Base-by-base conservation (phyloP, 331 rosid species). In the Saraca asoca region DNA sequence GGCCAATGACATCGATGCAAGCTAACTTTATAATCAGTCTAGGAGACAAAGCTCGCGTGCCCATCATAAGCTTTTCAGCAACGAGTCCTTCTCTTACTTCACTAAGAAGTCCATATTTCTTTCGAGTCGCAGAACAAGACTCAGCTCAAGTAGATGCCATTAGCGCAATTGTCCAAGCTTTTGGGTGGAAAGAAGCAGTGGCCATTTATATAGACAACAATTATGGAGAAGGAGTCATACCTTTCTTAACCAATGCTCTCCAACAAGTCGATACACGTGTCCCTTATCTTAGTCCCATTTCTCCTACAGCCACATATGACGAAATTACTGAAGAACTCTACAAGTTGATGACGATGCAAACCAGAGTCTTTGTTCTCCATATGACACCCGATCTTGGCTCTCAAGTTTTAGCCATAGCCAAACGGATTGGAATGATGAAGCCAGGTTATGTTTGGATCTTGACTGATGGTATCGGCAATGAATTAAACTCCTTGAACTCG, bases 401-500 rank as follows among this genome's bases (percentile, higher is more conserved):
- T 64, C 62, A 74, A 0, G 11, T 85, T 7, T 83, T 88, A 3
- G 7, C 62, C 33, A 69, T 72, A 10, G 85, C 91, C 5, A 68
- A 16, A 5, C 43, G 79, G 61, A 74, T 77, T 42, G 91, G 89
- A 20, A 85, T 85, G 91, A 83, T 85, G 85, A 19, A 29, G 0
- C 6, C 64, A 53, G 80, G 87, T 0, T 88, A 74, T 15, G 95
- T 79, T 69, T 88, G 95, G 95, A 83, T 88, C 7, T 42, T 81
- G 16, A 85, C 84, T 0, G 50, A 75, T 48, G 78, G 75, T 2
- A 18, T 87, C 10, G 37, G 68, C 8, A 80, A 72, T 52, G 14
- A n/a, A 5, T 56, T 68, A 46, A 43, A 44, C 11, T 54, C 75
- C 5, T 20, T 70, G 14, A 24, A 49, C 9, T 49, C 57, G 1